phyloP scores from a whole-genome alignment of 805 yeast species.

The Yamadazyma paraphyllophila region DNA sequence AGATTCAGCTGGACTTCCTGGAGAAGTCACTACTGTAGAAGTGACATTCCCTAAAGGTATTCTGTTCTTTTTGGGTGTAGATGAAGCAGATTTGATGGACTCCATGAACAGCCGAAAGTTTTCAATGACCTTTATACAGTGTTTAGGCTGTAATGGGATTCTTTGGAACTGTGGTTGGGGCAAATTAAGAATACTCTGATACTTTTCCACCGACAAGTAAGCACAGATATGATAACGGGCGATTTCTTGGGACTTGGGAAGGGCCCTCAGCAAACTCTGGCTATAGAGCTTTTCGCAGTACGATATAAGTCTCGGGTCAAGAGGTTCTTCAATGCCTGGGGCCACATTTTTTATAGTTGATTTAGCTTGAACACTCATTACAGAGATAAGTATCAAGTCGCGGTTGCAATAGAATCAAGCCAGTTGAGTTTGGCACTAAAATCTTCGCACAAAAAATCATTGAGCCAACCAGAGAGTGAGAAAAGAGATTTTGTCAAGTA shows the following conservation, averaged over 20 bases:
- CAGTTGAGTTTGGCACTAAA: slow-evolving; percentile 1
- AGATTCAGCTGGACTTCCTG: not conserved
- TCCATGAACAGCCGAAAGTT: slow-evolving; percentile 41
- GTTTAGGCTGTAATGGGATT: slow-evolving; percentile 57
- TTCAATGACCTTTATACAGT: slow-evolving; percentile 39
- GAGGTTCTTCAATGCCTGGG: slow-evolving; percentile 46
- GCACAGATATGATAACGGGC: slow-evolving; percentile 72
- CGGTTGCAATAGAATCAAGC: slow-evolving; percentile 1
- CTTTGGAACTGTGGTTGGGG: slow-evolving; percentile 49
- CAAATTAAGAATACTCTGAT: slow-evolving; percentile 38
- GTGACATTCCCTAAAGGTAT: slow-evolving; percentile 6
- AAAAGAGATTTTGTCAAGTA: slow-evolving; percentile 4
- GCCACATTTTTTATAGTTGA: slow-evolving; percentile 47
- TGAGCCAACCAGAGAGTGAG: slow-evolving; percentile 15
- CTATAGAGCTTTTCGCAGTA: slow-evolving; percentile 43
- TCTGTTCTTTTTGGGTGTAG: slow-evolving; percentile 15
- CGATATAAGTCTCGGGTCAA: slow-evolving; percentile 41
- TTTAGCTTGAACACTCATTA: slow-evolving; percentile 21
- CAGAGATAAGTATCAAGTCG: not conserved
- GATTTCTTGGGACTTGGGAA: slow-evolving; percentile 55
- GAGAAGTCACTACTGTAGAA: not conserved
- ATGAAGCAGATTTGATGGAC: slow-evolving; percentile 15
- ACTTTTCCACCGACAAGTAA: slow-evolving; percentile 53
- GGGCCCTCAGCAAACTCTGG: slow-evolving; percentile 48
- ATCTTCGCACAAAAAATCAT: not conserved